Base-by-base conservation (phyloP, 148 eudicot genomes). In the Amaranthus cruentus region DNA sequence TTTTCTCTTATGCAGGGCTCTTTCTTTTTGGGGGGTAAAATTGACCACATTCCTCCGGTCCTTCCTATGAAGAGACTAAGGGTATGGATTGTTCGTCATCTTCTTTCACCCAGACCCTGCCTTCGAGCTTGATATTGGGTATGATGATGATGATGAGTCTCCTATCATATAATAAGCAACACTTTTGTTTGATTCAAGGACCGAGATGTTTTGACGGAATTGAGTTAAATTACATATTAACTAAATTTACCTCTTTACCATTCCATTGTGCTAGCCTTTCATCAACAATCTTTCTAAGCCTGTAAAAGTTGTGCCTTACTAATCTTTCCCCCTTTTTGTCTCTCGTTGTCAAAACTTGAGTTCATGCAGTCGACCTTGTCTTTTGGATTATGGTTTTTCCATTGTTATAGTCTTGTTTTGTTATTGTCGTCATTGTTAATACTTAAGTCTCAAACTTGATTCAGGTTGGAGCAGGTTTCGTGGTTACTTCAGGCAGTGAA, bases 381-480 rank as follows among this genome's bases (percentile, higher is more conserved):
- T 0, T 43, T 8, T 58, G 6, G 28, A 58, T 58, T 15, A 58
- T 0, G 62, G 42, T 2, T 28, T 28, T 28, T 6, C 28, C 4
- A 3, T 7, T 5, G 4, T 7, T 58, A 6, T 4, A 11, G 4
- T 60, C 50, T 3, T 12, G 4, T 47, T 10, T 62, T 47, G 11
- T 42, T 1, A 49, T 46, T 0, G 28, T 43, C 13, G 6, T n/a
- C 14, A 49, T 58, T 42, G 7, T 12, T 46, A 13, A 9, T 12
- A 42, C 38, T 7, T 3, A 71, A 15, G 2, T 53, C 62, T 68
- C 12, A 53, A 15, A 53, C 13, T 21, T 7, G 54, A 55, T 73
- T 72, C 77, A 95, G 98, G 91, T 91, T 71, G 98, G 98, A 72
- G 97, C 93, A n/a, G 92, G 96, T 66, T 95, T 67, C 71, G 98